phyloP scores from a whole-genome alignment of 140 eudicot species.

The Erigeron philadelphicus region DNA sequence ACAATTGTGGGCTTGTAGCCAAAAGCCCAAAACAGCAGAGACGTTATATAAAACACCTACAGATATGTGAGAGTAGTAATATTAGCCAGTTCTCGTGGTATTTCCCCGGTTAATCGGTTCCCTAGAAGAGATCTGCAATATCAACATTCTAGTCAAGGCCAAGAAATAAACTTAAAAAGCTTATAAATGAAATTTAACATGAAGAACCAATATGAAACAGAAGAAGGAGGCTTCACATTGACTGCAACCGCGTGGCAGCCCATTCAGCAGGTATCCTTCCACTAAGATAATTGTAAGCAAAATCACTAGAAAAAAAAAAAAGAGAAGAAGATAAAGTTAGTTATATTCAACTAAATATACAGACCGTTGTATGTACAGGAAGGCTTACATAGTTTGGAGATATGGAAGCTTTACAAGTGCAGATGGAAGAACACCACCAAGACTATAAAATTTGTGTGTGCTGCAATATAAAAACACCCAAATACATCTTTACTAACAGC shows the following conservation, averaged over 20 bases:
- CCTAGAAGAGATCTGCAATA: constrained; percentile 68
- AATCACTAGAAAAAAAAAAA: constrained; percentile 44
- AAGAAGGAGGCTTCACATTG: constrained; percentile 35
- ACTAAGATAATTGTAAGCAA: constrained; percentile 64
- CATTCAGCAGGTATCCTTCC: constrained; percentile 72
- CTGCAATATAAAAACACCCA: constrained; percentile 35
- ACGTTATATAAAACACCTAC: constrained; percentile 37
- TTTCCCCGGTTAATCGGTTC: constrained; percentile 63
- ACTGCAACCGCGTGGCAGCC: constrained; percentile 52
- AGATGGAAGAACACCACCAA: constrained; percentile 70
- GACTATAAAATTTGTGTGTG: constrained; percentile 51
- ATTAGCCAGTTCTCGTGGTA: constrained; percentile 65
- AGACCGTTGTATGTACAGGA: not conserved
- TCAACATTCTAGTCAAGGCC: constrained; percentile 1
- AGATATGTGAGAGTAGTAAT: constrained; percentile 56
- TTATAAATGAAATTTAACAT: not conserved
- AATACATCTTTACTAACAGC: not conserved
- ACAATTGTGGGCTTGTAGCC: too few species aligned
- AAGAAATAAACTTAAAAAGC: constrained; percentile 7
- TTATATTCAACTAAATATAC: not conserved
- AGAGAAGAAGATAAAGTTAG: too few species aligned
- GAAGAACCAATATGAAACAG: not conserved
- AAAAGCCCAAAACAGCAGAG: too few species aligned
- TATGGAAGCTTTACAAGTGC: constrained; percentile 56
- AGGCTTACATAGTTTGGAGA: constrained; percentile 52